A percentile compares a stretch with the other conserved stretches of the same genome.
phyloP scores from a whole-genome alignment of 176 grass and related monocot genomes.

The Miscanthus lutarioriparius region DNA sequence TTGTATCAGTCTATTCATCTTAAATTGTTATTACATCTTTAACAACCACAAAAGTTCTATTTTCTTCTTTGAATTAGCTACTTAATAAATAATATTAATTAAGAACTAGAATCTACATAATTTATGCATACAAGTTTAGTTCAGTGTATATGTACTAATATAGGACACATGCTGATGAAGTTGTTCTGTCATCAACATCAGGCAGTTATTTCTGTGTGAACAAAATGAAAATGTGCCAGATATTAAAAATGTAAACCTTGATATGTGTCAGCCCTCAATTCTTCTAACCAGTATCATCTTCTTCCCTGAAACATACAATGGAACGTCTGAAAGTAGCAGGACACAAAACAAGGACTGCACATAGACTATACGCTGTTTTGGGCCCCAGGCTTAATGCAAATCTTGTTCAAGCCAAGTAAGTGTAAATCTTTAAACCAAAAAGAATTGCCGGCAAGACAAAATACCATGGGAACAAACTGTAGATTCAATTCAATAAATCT shows the following conservation, averaged over 20 bases:
- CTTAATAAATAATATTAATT: background rate
- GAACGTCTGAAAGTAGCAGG: background rate
- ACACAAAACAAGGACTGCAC: background rate
- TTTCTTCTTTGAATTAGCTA: background rate
- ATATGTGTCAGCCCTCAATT: background rate
- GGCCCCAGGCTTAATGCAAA: background rate
- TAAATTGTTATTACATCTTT: no score
- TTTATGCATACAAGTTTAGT: background rate
- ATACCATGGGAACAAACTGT: background rate
- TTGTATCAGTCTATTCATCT: background rate
- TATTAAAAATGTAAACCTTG: background rate
- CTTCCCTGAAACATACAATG: no score
- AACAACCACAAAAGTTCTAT: background rate
- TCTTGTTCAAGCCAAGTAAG: background rate
- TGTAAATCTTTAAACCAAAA: background rate
- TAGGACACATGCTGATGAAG: background rate
- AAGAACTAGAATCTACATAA: background rate
- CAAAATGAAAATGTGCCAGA: background rate
- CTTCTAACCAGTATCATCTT: background rate
- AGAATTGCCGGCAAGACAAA: background rate
- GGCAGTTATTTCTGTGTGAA: background rate
- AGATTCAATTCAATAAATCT: background rate
- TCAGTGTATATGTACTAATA: background rate
- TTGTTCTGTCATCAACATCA: background rate
- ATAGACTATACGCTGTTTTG: background rate